Base-by-base conservation (phyloP, 2,329 filamentous ascomycete genomes). In the Sclerotinia minor region DNA sequence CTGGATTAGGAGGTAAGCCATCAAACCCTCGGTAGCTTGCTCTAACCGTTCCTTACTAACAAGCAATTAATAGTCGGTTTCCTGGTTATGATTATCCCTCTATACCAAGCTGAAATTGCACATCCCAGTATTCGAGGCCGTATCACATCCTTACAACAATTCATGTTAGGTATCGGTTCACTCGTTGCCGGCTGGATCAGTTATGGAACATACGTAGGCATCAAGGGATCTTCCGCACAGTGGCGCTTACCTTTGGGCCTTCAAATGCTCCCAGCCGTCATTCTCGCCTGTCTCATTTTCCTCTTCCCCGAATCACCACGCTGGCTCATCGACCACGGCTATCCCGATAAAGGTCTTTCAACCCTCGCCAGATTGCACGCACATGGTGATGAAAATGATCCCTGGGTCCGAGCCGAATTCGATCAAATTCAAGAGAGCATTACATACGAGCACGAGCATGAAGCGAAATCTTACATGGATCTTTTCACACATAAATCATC, bases 91-190 rank as follows among this genome's bases (percentile, higher is more conserved):
- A 70, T 68, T 21, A 67, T 69, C 2, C 68, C 68, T 9, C 52
- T 65, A 8, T 65, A 76, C 67, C 91, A 94, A 76, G 90, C 89
- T 29, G 92, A 95, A 75, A 83, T 94, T 32, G 88, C 89, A 4
- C 92, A 94, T 76, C 92, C 92, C 1, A 85, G 84, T 68, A 94
- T 94, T 74, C 86, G 92, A 77, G 92, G 91, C 17, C 73, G 69
- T 26, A 84, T 95, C 44, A 93, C 90, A 0, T 85, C 87, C 41
- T 81, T 94, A 4, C 91, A 94, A 77, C 91, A 94, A 74, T 93
- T 94, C 75, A 94, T 94, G 90, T 77, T 94, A 64, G 91, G 91
- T 1, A 85, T 94, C 38, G 92, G 92, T 67, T 81, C 90, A 21
- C 83, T 95, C 1, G 79, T 88, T 21, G 91, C 92, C 0, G 83